Conservation (phyloP, 1,284 basidiomycete species). For the Fomitiporia mediterranea region DNA sequence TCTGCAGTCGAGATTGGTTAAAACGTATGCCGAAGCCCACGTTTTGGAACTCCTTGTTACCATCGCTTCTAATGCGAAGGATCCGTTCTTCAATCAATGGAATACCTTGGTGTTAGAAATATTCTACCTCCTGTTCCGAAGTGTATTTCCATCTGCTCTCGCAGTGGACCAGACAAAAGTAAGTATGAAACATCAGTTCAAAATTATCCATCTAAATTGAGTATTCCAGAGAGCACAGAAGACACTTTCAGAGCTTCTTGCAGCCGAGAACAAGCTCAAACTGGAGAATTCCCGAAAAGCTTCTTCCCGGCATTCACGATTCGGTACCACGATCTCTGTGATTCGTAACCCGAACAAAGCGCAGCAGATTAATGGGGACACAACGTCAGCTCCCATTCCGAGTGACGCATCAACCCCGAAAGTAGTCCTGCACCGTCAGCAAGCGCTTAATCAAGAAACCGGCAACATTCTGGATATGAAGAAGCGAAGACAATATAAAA, state of each 20-base stretch:
- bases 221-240: conserved; percentile 52
- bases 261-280: conserved; percentile 61
- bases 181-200: conserved; percentile 22
- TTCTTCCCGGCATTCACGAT: conserved; percentile 85
- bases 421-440: conserved; percentile 78
- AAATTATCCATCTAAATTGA: conserved; percentile 9
- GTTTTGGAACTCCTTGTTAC: conserved; percentile 78
- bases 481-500: conserved; percentile 64
- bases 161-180: conserved; percentile 68
- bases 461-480: conserved; percentile 74
- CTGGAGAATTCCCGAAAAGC: conserved; percentile 53
- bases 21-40: conserved; percentile 66
- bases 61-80: conserved; percentile 70
- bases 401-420: conserved; percentile 38
- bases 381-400: conserved; percentile 30
- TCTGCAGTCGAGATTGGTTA: conserved; percentile 75
- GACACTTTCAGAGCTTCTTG: conserved; percentile 64
- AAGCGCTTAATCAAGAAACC: conserved; percentile 71
- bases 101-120: conserved; percentile 90
- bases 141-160: conserved; percentile 61
- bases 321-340: conserved; percentile 88
- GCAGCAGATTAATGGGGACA: conserved; percentile 23
- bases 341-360: conserved; percentile 53
- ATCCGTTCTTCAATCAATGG: conserved; percentile 73
- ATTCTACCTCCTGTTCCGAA: conserved; percentile 81